These are phyloP conservation scores for Alternaria metachromatica DNA, from an alignment of 2,329 filamentous ascomycete genomes.

Conservation along the genomic window DNA sequence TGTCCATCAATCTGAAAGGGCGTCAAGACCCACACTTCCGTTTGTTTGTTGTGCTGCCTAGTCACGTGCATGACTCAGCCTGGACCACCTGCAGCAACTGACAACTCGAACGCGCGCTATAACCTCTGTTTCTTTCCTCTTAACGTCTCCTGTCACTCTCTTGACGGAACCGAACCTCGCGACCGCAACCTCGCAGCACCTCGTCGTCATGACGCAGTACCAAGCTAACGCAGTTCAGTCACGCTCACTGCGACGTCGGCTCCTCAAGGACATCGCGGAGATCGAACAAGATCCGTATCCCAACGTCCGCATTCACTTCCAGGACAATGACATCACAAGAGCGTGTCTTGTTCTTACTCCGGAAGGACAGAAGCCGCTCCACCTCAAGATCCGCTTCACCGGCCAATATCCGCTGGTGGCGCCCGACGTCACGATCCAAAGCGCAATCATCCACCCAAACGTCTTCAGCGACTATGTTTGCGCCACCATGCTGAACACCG, in stretches of 20 bases:
- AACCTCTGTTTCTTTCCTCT: background rate
- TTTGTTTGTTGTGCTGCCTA: background rate
- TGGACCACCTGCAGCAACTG: background rate
- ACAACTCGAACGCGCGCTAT: background rate
- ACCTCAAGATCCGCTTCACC: slow-evolving; percentile 52
- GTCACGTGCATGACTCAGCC: background rate
- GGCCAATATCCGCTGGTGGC: slow-evolving; percentile 50
- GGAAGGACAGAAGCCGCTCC: slow-evolving; percentile 49
- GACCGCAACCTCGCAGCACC: background rate
- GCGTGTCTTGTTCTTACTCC: slow-evolving; percentile 57
- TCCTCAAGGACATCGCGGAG: slow-evolving; percentile 56
- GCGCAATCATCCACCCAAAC: slow-evolving; percentile 54
- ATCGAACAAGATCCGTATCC: slow-evolving; percentile 56
- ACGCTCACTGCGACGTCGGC: slow-evolving; percentile 27
- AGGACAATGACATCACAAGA: slow-evolving; percentile 45
- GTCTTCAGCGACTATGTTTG: slow-evolving; percentile 56
- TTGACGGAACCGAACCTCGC: background rate
- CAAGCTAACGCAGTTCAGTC: background rate
- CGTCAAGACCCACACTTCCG: background rate
- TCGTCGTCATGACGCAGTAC: background rate
- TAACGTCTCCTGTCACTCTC: background rate
- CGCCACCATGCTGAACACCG: slow-evolving; percentile 54
- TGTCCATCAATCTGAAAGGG: background rate
- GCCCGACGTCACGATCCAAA: slow-evolving; percentile 53
- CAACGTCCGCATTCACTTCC: slow-evolving; percentile 52